Percentiles rank a stretch among this genome's conserved stretches.
Evolutionary conservation across 2,329 filamentous ascomycete genomes (phyloP).

Genomic region (Periconia sp.): DNA sequence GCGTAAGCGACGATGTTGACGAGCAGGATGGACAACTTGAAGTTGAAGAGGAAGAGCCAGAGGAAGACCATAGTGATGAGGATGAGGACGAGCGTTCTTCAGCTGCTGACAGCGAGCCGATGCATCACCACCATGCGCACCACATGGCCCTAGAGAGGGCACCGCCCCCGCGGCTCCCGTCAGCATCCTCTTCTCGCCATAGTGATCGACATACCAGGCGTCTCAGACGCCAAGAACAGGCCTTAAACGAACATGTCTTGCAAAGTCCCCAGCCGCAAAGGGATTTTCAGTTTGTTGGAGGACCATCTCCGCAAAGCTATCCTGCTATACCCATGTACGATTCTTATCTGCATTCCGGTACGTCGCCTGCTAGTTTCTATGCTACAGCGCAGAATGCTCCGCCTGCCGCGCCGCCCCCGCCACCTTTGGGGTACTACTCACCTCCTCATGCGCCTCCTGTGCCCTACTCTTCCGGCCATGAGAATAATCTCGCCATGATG

Average conservation of each 20-base stretch:
- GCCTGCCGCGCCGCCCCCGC: slow-evolving; percentile 28
- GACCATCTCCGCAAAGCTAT: slow-evolving; percentile 27
- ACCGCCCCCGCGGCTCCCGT: slow-evolving; percentile 26
- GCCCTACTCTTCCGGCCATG: slow-evolving; percentile 28
- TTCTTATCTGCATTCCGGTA: slow-evolving; percentile 28
- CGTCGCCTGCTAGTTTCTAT: slow-evolving; percentile 29
- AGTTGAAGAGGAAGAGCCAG: slow-evolving; percentile 24
- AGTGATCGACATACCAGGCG: slow-evolving; percentile 34
- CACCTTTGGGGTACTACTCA: slow-evolving; percentile 33
- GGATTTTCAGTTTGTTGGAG: slow-evolving; percentile 35
- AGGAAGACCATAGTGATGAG: slow-evolving; percentile 17
- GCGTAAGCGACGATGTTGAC: slow-evolving; percentile 16
- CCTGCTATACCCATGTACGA: slow-evolving; percentile 38
- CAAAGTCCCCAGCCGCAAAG: slow-evolving; percentile 44
- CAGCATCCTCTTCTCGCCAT: slow-evolving; percentile 27
- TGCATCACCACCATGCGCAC: slow-evolving; percentile 12
- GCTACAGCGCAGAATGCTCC: slow-evolving; percentile 24
- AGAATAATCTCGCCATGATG: slow-evolving; percentile 28
- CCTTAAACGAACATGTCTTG: slow-evolving; percentile 41
- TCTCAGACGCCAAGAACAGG: slow-evolving; percentile 38
- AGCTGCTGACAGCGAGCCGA: slow-evolving; percentile 12
- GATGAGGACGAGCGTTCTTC: slow-evolving; percentile 13
- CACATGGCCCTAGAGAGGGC: slow-evolving; percentile 20
- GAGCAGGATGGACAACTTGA: slow-evolving; percentile 20
- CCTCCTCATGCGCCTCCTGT: slow-evolving; percentile 21